These are phyloP conservation scores for Botrytis pseudocinerea DNA, from an alignment of 2,329 filamentous ascomycete species.

Conservation along the genomic window DNA sequence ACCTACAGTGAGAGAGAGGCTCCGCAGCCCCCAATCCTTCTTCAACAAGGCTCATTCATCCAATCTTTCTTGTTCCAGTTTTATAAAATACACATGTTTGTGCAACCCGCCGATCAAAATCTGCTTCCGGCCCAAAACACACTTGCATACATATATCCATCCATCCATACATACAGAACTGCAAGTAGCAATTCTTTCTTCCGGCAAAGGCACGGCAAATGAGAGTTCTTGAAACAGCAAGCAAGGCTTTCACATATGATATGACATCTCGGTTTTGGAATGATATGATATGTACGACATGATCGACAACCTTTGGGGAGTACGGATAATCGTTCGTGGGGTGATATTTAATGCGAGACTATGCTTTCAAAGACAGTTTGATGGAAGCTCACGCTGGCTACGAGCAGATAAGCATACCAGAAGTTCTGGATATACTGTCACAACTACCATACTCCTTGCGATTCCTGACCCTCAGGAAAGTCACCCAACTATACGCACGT, in stretches of 20 bases:
- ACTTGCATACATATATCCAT: neutral
- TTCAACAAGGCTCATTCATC: neutral
- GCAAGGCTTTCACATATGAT: neutral
- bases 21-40: neutral
- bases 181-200: neutral
- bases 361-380: neutral
- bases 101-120: constrained; percentile 3
- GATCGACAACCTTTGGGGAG: neutral
- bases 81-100: neutral
- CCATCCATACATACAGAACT: neutral
- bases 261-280: neutral
- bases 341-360: neutral
- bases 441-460: neutral
- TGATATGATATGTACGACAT: neutral
- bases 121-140: neutral
- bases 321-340: neutral
- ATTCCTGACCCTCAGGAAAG: neutral
- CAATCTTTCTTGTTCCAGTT: neutral
- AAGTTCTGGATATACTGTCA: neutral
- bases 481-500: neutral
- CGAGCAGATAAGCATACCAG: neutral
- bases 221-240: neutral
- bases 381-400: neutral
- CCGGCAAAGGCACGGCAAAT: neutral
- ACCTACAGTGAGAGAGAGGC: neutral